Evolutionary conservation across 176 grass and related monocot species (phyloP), one percentile per base, ranked within the genome.

Genomic region (Oryza glaberrima): DNA sequence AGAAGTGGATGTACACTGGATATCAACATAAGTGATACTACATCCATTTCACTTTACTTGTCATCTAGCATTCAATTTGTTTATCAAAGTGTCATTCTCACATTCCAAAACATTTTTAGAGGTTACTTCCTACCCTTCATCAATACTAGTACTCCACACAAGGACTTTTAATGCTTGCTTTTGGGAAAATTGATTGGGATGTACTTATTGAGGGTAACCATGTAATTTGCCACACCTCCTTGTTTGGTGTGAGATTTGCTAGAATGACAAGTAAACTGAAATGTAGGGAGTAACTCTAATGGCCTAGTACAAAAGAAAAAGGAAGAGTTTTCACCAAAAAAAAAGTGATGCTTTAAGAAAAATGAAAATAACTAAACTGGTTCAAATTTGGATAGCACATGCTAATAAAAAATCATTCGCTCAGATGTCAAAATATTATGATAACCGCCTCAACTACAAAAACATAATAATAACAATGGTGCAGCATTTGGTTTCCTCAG

Each of bases 1-100:
- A 67, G 78, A 73, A 45, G 23, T 83, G 34, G 46, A 65, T 58
- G 83, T 58, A 78, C 22, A 30, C 22, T 72, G 26, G 23, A 65
- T 36, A 65, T 43, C 51, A 83, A 71, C 48, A 65, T 11, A 38
- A 61, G 70, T 3, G 56, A 10, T 44, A 44, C 43, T 44, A 44
- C 43, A 44, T 44, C 43, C 9, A 3, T 44, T 44, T 44, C 43
- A 44, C 43, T 44, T 44, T 44, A 44, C 43, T 44, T 44, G 43
- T 44, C 43, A 44, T 41, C 40, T 41, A 41, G 43, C 43, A 44
- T 44, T 44, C 43, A 11, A 44, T 44, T 44, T 44, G 7, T 44
- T 44, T 44, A 44, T 11, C 43, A 10, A 44, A 44, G 9, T 44
- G 41, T 43, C 41, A 43, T 43, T 43, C 41, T 43, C 41, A 43